Conservation (phyloP, 371 early-diverging fungal species). For the Mortierella sp. region DNA sequence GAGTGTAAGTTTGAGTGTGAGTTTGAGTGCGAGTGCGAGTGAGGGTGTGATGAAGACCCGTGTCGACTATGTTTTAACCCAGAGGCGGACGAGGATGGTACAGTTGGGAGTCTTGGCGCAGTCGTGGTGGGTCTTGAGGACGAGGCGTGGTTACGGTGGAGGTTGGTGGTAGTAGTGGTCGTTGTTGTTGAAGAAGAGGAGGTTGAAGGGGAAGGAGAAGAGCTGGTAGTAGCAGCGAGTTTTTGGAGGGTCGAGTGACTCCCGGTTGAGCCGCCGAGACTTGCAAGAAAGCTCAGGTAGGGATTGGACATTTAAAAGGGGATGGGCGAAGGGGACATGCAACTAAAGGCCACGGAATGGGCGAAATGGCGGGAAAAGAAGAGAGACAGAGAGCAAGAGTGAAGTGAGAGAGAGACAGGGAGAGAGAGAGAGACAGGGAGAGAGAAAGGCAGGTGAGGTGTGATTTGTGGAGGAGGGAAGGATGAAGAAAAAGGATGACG, state of each 20-base stretch:
- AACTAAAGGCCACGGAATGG: background rate
- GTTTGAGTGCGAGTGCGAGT: background rate
- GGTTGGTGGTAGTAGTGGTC: background rate
- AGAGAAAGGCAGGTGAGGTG: background rate
- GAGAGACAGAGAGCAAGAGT: background rate
- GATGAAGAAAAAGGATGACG: conserved; percentile 4
- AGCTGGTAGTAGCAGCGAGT: conserved; percentile 36
- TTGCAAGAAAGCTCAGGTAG: conserved; percentile 50
- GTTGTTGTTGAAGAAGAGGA: background rate
- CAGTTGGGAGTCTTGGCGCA: background rate
- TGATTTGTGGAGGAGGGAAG: background rate
- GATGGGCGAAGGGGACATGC: conserved; percentile 10
- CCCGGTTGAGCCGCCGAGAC: conserved; percentile 54
- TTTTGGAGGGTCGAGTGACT: conserved; percentile 57
- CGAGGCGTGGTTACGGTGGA: conserved; percentile 19
- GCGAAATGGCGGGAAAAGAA: background rate
- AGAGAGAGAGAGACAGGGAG: background rate
- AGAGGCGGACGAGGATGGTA: conserved; percentile 8
- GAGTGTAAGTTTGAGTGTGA: background rate
- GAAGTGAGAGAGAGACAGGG: background rate
- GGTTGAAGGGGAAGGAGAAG: conserved; percentile 20
- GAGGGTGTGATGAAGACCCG: background rate
- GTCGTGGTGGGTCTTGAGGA: conserved; percentile 11
- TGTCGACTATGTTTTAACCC: conserved; percentile 6
- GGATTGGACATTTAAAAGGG: conserved; percentile 57